phyloP scores from a whole-genome alignment of 2,329 filamentous ascomycete genomes.

The Diaporthe destruens region DNA sequence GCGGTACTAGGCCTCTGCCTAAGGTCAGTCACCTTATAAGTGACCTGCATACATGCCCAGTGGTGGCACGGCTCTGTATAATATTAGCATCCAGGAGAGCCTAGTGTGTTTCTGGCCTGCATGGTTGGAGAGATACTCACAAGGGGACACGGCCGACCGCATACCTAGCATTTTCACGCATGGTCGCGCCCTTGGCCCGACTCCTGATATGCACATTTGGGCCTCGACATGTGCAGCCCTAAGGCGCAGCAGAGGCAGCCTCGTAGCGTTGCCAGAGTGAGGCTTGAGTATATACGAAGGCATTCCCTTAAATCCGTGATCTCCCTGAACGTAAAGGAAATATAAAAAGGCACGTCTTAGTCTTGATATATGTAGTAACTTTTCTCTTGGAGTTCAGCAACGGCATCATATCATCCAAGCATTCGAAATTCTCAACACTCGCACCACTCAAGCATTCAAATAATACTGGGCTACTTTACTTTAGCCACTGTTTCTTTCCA shows the following conservation, averaged over 20 bases:
- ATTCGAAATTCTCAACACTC: neutral
- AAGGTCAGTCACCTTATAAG: neutral
- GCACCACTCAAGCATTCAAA: neutral
- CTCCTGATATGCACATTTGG: neutral
- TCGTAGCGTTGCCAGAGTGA: neutral
- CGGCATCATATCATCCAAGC: no score
- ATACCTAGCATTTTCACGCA: neutral
- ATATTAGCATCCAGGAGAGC: neutral
- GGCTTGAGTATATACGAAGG: neutral
- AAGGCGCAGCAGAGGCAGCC: neutral
- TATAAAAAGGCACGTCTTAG: neutral
- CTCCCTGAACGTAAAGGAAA: no score
- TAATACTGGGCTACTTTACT: neutral
- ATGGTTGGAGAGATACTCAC: neutral
- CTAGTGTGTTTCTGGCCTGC: no score
- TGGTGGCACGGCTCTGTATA: neutral
- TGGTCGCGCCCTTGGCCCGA: neutral
- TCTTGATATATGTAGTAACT: neutral
- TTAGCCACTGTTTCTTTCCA: neutral
- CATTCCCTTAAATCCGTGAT: no score
- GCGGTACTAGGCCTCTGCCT: neutral
- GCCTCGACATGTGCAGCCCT: neutral
- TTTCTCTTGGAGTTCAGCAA: neutral
- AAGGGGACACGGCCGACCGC: neutral
- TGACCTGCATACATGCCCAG: no score